Evolutionary conservation across 2,329 filamentous ascomycete genomes (phyloP), one percentile per base, ranked within the genome.

Genomic region (Microsporum canis): DNA sequence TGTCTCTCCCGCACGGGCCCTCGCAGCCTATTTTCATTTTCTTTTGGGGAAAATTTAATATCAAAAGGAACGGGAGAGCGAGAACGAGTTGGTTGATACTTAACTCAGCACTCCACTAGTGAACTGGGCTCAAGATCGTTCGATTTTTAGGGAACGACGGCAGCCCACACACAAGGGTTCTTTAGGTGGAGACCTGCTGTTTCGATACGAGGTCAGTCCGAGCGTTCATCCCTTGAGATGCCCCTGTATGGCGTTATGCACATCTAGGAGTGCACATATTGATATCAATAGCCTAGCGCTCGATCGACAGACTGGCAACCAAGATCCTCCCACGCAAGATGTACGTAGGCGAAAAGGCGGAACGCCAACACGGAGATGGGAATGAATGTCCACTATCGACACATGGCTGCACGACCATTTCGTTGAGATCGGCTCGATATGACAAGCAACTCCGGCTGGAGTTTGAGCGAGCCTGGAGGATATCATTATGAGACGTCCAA

Each of bases 361-460:
- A 6, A 12, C 49, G 29, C 27, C 29, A 33, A n/a, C 5, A 6
- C 23, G n/a, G 31, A 29, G 51, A 31, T 36, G 17, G 1, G 12
- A n/a, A 29, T 8, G 45, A 51, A 10, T 7, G 14, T 8, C 12
- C 10, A 14, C 8, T 8, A 14, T 29, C 2, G 6, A 55, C 51
- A 36, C 51, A 55, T 55, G 51, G 51, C 51, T 36, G 51, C 51
- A 55, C 51, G 51, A 55, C 29, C 51, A 23, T 55, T 36, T n/a
- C 33, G 27, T 55, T 12, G 5, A 17, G 31, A 36, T 36, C 51
- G 36, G 31, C 14, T 23, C 12, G n/a, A 31, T n/a, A 29, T 14
- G 45, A 43, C 39, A 43, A n/a, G 39, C 39, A 43, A n/a, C 39
- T 43, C 39, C 7, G 39, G 14, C n/a, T 14, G 39, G 17, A n/a